Base-by-base conservation (phyloP, 805 yeast genomes). In the Wickerhamomyces rabaulensis region DNA sequence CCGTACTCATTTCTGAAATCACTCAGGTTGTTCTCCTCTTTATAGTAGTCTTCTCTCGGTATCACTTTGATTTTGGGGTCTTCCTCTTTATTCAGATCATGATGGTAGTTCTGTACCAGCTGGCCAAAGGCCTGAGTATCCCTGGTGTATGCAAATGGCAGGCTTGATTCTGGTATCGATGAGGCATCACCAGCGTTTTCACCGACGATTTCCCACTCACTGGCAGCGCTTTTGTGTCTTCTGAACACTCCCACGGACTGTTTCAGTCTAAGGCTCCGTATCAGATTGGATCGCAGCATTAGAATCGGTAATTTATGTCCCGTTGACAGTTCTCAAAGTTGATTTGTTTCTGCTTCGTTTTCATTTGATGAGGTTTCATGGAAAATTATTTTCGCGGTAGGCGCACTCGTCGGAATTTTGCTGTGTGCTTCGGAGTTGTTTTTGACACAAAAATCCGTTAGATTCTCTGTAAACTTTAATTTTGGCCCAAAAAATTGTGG, bases 121-220 rank as follows among this genome's bases (percentile, higher is more conserved):
- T 69, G 75, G 0, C 76, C 76, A 62, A 69, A 71, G 0, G 68
- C 62, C 47, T 70, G 73, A 17, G 73, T 67, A 13, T 64, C 66
- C 21, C 65, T 57, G 33, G 69, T 51, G 45, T 68, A 64, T 1
- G 72, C 68, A 53, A 58, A 71, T 5, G 61, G 58, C 13, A 70
- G 33, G 1, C 49, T 27, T 1, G 54, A 22, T 16, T 37, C 26
- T 6, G 40, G 17, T 19, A 27, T 16, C 13, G 20, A 22, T 3
- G 16, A 16, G 6, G 17, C 6, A 21, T 23, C 45, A 26, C 21
- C 22, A 10, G n/a, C 16, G 16, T 13, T 36, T 20, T 36, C 39
- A 19, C 39, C 39, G 13, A 20, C 19, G 9, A 19, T 36, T 19
- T 36, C 39, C 39, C 39, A 36, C 12, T 33, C 36, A 33, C 12